Conservation (phyloP, 148 eudicot species). For the Nepenthes mirabilis region DNA sequence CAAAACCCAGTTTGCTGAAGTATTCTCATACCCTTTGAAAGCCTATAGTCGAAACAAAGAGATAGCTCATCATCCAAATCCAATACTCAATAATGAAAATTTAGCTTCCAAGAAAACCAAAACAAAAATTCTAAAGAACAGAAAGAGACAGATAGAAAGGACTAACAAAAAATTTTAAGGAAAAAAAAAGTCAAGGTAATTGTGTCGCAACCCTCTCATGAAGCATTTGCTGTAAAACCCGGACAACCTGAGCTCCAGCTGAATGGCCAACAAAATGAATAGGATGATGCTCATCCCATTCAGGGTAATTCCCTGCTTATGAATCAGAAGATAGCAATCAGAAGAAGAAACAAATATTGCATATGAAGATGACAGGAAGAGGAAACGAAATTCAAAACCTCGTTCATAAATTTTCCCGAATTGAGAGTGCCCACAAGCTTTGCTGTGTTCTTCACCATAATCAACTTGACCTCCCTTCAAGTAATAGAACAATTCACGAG, state of each 20-base stretch:
- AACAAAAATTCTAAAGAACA: too few relatives aligned
- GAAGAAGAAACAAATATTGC: background rate
- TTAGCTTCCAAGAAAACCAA: too few relatives aligned
- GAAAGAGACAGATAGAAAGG: too few relatives aligned
- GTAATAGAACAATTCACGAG: slow-evolving; percentile 89
- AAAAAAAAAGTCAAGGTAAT: background rate
- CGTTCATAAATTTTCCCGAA: slow-evolving; percentile 70
- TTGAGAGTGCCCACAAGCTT: slow-evolving; percentile 75
- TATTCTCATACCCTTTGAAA: slow-evolving; percentile 57
- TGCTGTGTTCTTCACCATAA: slow-evolving; percentile 93
- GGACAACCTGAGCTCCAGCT: slow-evolving; percentile 83
- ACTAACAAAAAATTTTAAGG: background rate
- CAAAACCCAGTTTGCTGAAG: slow-evolving; percentile 72
- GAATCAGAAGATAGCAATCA: background rate
- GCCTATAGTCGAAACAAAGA: slow-evolving; percentile 30
- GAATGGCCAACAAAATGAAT: slow-evolving; percentile 97
- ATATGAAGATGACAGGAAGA: background rate
- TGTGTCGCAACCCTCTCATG: slow-evolving; percentile 58
- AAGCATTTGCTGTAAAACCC: slow-evolving; percentile 94
- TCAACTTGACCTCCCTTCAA: slow-evolving; percentile 96
- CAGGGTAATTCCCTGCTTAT: slow-evolving; percentile 58
- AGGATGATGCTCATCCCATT: slow-evolving; percentile 95
- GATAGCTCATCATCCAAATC: background rate
- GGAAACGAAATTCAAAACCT: slow-evolving; percentile 23
- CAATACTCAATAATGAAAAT: too few relatives aligned